Conservation (phyloP, 2,329 filamentous ascomycete species). For the Cercospora sp. region DNA sequence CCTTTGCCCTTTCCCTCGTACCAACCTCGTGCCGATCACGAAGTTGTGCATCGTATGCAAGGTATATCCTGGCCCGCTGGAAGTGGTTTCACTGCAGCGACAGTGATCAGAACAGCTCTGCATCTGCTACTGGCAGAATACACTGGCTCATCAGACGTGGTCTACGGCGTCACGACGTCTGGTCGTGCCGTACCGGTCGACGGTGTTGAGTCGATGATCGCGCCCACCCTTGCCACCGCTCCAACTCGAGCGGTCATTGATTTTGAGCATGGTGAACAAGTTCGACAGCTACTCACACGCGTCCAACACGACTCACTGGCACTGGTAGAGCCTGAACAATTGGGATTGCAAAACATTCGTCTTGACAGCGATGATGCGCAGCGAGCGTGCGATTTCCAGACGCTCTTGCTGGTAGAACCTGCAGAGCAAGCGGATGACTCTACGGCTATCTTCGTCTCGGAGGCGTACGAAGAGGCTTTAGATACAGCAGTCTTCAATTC, state of each 20-base stretch:
- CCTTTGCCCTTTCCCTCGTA: constrained; percentile 30
- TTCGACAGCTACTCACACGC: neutral
- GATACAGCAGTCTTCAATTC: constrained; percentile 6
- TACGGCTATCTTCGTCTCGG: neutral
- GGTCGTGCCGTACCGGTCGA: constrained; percentile 30
- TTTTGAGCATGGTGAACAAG: neutral
- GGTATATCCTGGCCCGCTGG: constrained; percentile 12
- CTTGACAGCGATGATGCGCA: constrained; percentile 4
- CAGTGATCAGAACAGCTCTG: constrained; percentile 17
- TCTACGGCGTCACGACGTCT: constrained; percentile 19
- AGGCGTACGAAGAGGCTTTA: neutral
- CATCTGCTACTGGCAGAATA: constrained; percentile 8
- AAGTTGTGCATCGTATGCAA: constrained; percentile 28
- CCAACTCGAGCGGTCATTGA: constrained; percentile 10
- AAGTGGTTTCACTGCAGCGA: constrained; percentile 16
- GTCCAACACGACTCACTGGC: constrained; percentile 16
- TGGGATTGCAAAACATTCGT: constrained; percentile 7
- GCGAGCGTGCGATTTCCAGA: constrained; percentile 57
- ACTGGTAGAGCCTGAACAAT: constrained; percentile 19
- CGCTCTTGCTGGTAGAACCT: constrained; percentile 51
- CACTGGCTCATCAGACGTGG: constrained; percentile 14
- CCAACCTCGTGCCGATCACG: constrained; percentile 31
- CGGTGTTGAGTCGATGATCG: constrained; percentile 18
- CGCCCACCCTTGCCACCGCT: constrained; percentile 20
- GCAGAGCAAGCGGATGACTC: neutral